Evolutionary conservation across 306 rosid genomes (phyloP).

Genomic region (Prunus fruticosa): DNA sequence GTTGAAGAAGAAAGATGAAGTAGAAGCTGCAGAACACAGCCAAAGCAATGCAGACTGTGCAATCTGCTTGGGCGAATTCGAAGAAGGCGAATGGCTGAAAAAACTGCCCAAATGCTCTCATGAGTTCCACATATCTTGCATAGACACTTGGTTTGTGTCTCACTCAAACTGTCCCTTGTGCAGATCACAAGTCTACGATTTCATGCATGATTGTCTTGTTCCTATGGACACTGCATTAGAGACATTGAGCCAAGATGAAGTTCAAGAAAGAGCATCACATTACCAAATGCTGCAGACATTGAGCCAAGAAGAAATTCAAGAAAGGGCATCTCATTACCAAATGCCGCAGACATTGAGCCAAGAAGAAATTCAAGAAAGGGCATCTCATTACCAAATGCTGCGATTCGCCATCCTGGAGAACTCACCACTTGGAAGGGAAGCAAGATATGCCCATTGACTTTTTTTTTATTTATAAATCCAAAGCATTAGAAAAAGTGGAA

Average conservation of each 20-base stretch:
- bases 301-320: conserved; percentile 24
- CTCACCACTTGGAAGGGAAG: conserved; percentile 6
- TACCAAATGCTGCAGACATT: conserved; percentile 12
- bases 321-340: conserved; percentile 24
- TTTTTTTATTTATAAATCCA: too few species aligned
- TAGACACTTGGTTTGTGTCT: conserved; percentile 45
- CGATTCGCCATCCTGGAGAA: conserved; percentile 3
- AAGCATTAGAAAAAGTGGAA: not conserved
- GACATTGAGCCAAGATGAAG: conserved; percentile 22
- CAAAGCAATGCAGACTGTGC: conserved; percentile 34
- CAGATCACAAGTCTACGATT: conserved; percentile 31
- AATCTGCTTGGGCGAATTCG: conserved; percentile 57
- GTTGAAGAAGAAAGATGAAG: conserved; percentile 40
- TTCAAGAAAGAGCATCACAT: conserved; percentile 21
- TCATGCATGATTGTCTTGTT: not conserved
- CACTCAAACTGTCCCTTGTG: conserved; percentile 61
- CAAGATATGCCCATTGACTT: not conserved
- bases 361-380: conserved; percentile 24
- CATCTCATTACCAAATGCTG: conserved; percentile 17
- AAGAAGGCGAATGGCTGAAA: conserved; percentile 55
- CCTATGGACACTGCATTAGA: conserved; percentile 8
- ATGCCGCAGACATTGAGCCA: conserved; percentile 24
- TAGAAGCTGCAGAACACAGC: conserved; percentile 13
- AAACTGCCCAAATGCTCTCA: conserved; percentile 42
- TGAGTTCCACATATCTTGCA: conserved; percentile 52